Evolutionary conservation across 2,329 filamentous ascomycete species (phyloP).

Genomic region (Talaromyces amestolkiae): DNA sequence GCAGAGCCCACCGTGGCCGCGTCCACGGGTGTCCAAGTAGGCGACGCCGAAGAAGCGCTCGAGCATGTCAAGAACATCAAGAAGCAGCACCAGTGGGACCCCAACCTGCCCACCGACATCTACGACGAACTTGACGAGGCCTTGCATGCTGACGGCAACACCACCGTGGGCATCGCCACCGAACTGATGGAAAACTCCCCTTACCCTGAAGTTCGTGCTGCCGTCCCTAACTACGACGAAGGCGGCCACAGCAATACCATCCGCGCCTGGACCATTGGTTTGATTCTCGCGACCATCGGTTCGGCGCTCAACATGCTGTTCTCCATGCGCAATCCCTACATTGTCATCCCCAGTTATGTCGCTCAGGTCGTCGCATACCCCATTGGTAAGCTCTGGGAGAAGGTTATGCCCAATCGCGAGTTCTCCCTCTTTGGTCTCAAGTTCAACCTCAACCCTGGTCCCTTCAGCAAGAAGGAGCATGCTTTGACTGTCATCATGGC

Average conservation of each 20-base stretch:
- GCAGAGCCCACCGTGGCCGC: slow-evolving; percentile 24
- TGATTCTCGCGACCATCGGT: slow-evolving; percentile 61
- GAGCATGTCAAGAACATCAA: slow-evolving; percentile 55
- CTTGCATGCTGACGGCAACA: slow-evolving; percentile 55
- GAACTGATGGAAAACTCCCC: slow-evolving; percentile 65
- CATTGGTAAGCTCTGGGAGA: slow-evolving; percentile 41
- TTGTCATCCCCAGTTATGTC: slow-evolving; percentile 61
- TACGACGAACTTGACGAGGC: slow-evolving; percentile 60
- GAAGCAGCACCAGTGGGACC: slow-evolving; percentile 62
- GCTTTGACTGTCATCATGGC: slow-evolving; percentile 53
- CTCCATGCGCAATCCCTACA: slow-evolving; percentile 55
- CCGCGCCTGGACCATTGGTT: slow-evolving; percentile 62
- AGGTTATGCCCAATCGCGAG: slow-evolving; percentile 36
- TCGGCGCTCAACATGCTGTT: slow-evolving; percentile 63
- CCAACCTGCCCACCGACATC: slow-evolving; percentile 63
- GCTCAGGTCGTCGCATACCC: slow-evolving; percentile 63
- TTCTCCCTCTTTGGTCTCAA: slow-evolving; percentile 39
- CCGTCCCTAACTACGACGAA: slow-evolving; percentile 64
- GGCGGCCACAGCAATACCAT: slow-evolving; percentile 64
- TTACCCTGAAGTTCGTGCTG: slow-evolving; percentile 65
- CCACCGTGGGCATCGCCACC: slow-evolving; percentile 57
- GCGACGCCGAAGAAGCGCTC: slow-evolving; percentile 28
- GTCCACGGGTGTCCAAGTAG: slow-evolving; percentile 23
- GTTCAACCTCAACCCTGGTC: slow-evolving; percentile 44
- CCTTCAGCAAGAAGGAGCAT: slow-evolving; percentile 50